Percentiles rank a stretch among this genome's conserved stretches.
Evolutionary conservation across 306 rosid genomes (phyloP).

Genomic region (Cyamopsis tetragonoloba): DNA sequence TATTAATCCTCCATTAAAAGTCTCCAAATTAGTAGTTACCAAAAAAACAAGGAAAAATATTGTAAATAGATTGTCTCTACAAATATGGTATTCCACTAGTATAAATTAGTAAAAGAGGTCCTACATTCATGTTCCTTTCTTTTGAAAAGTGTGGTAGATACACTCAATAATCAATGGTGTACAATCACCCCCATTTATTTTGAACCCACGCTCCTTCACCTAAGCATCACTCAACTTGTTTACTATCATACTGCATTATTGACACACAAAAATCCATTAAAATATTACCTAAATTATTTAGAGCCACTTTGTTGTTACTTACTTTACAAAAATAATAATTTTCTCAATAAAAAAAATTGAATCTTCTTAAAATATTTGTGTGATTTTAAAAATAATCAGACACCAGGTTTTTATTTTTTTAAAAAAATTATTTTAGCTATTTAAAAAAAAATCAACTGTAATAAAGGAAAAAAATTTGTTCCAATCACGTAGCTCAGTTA

Average conservation of each 20-base stretch:
- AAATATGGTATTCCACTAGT: conserved; percentile 9
- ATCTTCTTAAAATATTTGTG: no score
- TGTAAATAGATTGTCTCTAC: background rate
- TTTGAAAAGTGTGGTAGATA: conserved; percentile 1
- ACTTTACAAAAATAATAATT: no score
- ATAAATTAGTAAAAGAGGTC: background rate
- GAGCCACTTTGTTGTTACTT: no score
- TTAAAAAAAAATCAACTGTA: no score
- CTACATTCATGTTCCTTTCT: background rate
- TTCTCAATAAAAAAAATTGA: no score
- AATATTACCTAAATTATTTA: no score
- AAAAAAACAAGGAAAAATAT: background rate
- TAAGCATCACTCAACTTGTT: background rate
- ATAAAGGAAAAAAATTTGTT: no score
- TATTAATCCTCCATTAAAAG: background rate
- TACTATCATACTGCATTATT: background rate
- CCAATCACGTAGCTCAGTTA: no score
- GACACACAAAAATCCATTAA: no score
- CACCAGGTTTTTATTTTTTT: no score
- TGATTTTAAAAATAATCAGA: no score
- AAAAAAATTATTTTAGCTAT: no score
- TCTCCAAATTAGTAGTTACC: background rate
- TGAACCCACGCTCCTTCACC: background rate
- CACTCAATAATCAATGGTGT: background rate
- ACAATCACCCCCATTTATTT: background rate